A percentile compares a stretch with the other conserved stretches of the same genome.
These are phyloP conservation scores for Mycosphaerelloides madeirae DNA, from an alignment of 2,329 filamentous ascomycete genomes.

Conservation along the genomic window DNA sequence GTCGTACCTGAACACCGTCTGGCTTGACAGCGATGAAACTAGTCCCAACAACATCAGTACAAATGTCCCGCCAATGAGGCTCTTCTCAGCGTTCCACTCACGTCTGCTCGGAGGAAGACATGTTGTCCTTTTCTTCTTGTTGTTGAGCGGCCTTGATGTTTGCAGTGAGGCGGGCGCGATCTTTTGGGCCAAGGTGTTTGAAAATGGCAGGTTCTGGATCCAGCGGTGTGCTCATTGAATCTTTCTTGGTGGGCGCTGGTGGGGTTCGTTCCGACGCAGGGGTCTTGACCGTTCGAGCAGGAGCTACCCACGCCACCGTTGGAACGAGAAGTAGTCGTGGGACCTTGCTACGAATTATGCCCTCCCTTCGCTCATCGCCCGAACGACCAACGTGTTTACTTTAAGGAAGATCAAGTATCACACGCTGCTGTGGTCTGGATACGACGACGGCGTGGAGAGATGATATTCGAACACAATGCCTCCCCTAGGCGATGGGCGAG, in stretches of 20 bases:
- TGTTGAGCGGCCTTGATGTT: slow-evolving; percentile 25
- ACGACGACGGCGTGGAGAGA: slow-evolving; percentile 8
- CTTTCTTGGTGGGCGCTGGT: background rate
- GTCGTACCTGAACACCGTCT: slow-evolving; percentile 90
- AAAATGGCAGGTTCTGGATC: slow-evolving; percentile 39
- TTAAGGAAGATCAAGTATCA: background rate
- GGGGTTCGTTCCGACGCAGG: too few species aligned
- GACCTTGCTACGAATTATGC: too few species aligned
- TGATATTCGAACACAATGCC: slow-evolving; percentile 21
- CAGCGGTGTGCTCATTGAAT: background rate
- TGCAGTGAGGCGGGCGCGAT: slow-evolving; percentile 41
- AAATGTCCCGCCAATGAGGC: background rate
- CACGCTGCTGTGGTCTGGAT: slow-evolving; percentile 5
- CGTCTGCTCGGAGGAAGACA: slow-evolving; percentile 74
- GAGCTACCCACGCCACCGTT: too few species aligned
- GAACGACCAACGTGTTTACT: slow-evolving; percentile 4
- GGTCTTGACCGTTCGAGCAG: too few species aligned
- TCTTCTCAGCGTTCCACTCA: slow-evolving; percentile 47
- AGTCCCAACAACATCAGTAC: slow-evolving; percentile 12
- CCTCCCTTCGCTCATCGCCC: background rate
- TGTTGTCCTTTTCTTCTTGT: slow-evolving; percentile 31
- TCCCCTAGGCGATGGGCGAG: slow-evolving; percentile 61
- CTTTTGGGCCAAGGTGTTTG: slow-evolving; percentile 45
- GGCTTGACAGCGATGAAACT: slow-evolving; percentile 99
- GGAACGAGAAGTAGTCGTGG: too few species aligned